Evolutionary conservation across 805 yeast species (phyloP), one percentile per base, ranked within the genome.

Genomic region (Pichia nakasei): DNA sequence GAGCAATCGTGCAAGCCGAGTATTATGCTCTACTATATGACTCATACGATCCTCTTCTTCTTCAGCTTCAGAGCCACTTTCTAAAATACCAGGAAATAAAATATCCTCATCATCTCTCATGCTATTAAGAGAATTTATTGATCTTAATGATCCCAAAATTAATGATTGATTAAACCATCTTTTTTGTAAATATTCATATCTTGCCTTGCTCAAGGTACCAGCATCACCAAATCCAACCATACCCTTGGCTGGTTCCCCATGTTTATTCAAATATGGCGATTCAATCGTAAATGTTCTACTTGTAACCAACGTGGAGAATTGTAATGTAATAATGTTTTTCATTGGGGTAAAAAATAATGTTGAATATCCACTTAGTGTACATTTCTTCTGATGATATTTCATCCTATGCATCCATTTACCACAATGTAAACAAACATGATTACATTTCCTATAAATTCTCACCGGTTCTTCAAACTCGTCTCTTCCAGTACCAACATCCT

Each of bases 231-330:
- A 73, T 13, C 72, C 70, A 48, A 69, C 65, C 3, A 78, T 68
- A 18, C 73, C 72, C 9, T 68, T 66, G 27, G 83, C 83, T 3
- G 81, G 73, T 58, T 85, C 93, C 20, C 94, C 94, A 59, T 83
- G 88, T 5, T 69, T 67, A 43, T 85, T 82, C 56, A 85, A 63
- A 55, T 82, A 85, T 13, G 91, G 93, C 0, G 85, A 44, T 74
- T 74, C 49, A 75, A 67, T 64, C 20, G 58, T 61, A 44, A 44
- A 60, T 46, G 39, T 45, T 33, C 56, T 17, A 29, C 48, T 34
- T 46, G 42, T 19, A 15, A 40, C 37, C 34, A 41, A 22, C 4
- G 21, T 18, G 3, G 38, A 29, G 42, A 56, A 33, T 42, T 50
- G 22, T 46, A 51, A 33, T 31, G 44, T 34, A 9, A 55, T 13